A percentile compares a stretch with the other conserved stretches of the same genome.
Evolutionary conservation across 2,329 filamentous ascomycete species (phyloP).

Genomic region (Penicillium aurantiogriseum): DNA sequence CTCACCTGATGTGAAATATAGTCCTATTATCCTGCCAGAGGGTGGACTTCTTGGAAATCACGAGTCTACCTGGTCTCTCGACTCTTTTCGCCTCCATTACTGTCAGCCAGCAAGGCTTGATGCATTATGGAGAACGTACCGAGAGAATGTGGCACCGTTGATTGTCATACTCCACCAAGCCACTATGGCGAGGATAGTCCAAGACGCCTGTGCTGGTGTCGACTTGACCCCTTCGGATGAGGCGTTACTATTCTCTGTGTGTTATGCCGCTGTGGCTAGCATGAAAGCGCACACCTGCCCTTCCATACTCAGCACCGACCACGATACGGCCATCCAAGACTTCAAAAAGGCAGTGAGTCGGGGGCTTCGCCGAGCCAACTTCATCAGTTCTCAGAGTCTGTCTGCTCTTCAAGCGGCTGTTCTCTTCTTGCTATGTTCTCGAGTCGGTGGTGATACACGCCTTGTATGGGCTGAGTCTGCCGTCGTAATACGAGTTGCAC

Average conservation of each 20-base stretch:
- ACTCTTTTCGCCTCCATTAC: neutral
- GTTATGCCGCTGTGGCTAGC: conserved; percentile 19
- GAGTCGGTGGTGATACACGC: conserved; percentile 7
- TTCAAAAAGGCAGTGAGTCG: conserved; percentile 11
- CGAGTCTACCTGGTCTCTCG: neutral
- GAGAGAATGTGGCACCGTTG: conserved; percentile 22
- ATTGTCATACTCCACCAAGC: conserved; percentile 19
- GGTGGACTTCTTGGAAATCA: neutral
- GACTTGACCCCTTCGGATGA: neutral
- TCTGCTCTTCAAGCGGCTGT: conserved; percentile 19
- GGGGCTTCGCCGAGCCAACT: conserved; percentile 13
- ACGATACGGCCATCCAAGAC: conserved; percentile 1
- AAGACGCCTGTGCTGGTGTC: neutral
- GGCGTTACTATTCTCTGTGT: conserved; percentile 14
- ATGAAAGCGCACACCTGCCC: conserved; percentile 12
- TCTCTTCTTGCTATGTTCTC: conserved; percentile 17
- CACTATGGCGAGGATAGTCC: conserved; percentile 6
- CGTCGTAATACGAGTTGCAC: conserved; percentile 12
- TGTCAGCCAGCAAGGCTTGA: neutral
- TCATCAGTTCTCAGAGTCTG: conserved; percentile 13
- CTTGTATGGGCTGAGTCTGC: conserved; percentile 14
- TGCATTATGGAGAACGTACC: conserved; percentile 12
- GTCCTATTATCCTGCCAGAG: neutral
- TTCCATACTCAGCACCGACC: conserved; percentile 2
- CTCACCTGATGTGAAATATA: neutral